Evolutionary conservation across 331 rosid genomes (phyloP).

Genomic region (Phaseolus coccineus): DNA sequence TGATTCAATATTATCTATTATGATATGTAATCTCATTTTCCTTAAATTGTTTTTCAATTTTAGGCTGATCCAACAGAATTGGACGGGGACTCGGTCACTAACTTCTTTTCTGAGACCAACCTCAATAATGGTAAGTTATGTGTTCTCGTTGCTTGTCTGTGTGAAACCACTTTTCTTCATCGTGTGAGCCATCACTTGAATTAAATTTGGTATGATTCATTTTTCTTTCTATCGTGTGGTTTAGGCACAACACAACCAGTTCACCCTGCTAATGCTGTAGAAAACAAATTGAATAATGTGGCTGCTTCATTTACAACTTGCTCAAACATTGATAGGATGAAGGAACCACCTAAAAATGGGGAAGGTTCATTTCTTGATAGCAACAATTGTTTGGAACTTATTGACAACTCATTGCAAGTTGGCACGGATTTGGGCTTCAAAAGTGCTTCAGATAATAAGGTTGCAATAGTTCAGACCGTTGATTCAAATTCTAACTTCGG

Average conservation of each 20-base stretch:
- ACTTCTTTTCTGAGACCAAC: background rate
- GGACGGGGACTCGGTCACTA: conserved; percentile 21
- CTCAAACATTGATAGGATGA: conserved; percentile 19
- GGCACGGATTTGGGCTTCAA: conserved; percentile 30
- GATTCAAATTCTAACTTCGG: conserved; percentile 35
- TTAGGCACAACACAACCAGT: conserved; percentile 35
- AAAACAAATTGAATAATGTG: conserved; percentile 37
- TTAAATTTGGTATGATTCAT: conserved; percentile 21
- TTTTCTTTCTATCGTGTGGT: conserved; percentile 35
- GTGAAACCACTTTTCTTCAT: conserved; percentile 16
- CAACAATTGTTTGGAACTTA: conserved; percentile 15
- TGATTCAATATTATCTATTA: background rate
- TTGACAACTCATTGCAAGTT: conserved; percentile 35
- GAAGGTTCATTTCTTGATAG: conserved; percentile 47
- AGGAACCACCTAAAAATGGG: conserved; percentile 29
- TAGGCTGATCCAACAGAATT: conserved; percentile 39
- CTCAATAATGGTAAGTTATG: conserved; percentile 42
- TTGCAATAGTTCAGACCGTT: background rate
- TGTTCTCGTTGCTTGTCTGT: background rate
- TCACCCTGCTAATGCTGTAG: conserved; percentile 40
- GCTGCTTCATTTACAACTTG: conserved; percentile 33
- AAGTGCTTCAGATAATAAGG: conserved; percentile 34
- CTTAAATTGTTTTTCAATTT: conserved; percentile 34
- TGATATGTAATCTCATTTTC: conserved; percentile 8
- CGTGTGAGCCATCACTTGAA: background rate